A percentile compares a stretch with the other conserved stretches of the same genome.
These are phyloP conservation scores for Alternaria brassicicola DNA, from an alignment of 2,329 filamentous ascomycete genomes.

Conservation along the genomic window DNA sequence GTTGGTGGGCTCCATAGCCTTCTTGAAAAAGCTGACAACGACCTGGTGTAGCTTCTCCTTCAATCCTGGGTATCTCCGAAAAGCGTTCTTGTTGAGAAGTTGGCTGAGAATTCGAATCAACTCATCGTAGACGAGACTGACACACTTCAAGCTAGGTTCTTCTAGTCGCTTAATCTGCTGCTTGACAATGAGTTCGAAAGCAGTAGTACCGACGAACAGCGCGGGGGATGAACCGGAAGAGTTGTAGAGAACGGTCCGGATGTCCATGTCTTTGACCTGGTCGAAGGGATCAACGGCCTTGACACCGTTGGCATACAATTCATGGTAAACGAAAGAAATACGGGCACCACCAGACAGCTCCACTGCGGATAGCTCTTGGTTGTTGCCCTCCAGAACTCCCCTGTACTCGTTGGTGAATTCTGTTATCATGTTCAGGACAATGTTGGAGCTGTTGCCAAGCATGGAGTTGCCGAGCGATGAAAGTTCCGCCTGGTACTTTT, in stretches of 20 bases:
- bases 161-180: constrained; percentile 97
- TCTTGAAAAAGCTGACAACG: constrained; percentile 95
- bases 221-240: constrained; percentile 97
- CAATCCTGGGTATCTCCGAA: constrained; percentile 87
- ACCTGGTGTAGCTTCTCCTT: constrained; percentile 97
- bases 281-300: constrained; percentile 99
- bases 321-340: constrained; percentile 99
- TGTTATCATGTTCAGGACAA: constrained; percentile 97
- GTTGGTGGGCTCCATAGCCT: constrained; percentile 97
- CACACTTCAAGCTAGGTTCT: constrained; percentile 96
- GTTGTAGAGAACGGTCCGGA: constrained; percentile 96
- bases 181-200: constrained; percentile 99
- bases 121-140: constrained; percentile 96
- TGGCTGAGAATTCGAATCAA: constrained; percentile 93
- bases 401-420: constrained; percentile 98
- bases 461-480: constrained; percentile 86
- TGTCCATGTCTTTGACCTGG: constrained; percentile 95
- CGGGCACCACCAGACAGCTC: constrained; percentile 95
- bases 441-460: constrained; percentile 94
- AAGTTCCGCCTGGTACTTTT: constrained; percentile 88
- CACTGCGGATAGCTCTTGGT: constrained; percentile 90
- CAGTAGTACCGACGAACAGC: constrained; percentile 94
- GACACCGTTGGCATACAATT: constrained; percentile 95
- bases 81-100: constrained; percentile 84
- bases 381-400: constrained; percentile 94